Conservation (phyloP, 1,284 basidiomycete genomes). For the Phylloboletellus chloephorus region DNA sequence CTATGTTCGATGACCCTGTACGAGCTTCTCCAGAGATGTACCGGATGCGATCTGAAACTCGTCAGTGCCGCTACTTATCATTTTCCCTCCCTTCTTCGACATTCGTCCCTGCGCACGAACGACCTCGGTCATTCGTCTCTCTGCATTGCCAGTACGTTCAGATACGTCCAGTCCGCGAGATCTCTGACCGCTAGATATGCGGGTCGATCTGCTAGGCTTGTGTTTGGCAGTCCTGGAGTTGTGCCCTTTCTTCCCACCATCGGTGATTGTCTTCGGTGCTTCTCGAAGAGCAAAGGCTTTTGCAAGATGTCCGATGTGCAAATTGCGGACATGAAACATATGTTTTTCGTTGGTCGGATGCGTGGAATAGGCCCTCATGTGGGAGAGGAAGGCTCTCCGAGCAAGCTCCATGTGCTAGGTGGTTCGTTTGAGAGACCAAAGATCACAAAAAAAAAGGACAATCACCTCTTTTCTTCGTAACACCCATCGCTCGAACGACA, state of each 20-base stretch:
- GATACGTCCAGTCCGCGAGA: conserved; percentile 42
- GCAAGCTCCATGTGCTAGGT: conserved; percentile 71
- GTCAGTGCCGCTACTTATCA: conserved; percentile 67
- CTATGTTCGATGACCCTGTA: conserved; percentile 27
- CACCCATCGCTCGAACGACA: conserved; percentile 95
- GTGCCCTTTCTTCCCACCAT: conserved; percentile 25
- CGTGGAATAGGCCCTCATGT: conserved; percentile 95
- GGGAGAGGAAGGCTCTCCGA: conserved; percentile 84
- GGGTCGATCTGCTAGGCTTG: conserved; percentile 26
- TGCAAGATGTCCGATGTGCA: conserved; percentile 95
- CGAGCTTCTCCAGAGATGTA: conserved; percentile 64
- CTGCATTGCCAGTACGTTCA: conserved; percentile 36
- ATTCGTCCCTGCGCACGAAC: conserved; percentile 83
- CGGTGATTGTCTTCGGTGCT: conserved; percentile 70
- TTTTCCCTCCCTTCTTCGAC: conserved; percentile 74
- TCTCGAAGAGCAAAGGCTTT: conserved; percentile 96
- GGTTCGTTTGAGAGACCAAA: not conserved
- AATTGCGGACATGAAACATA: conserved; percentile 89
- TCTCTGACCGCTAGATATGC: conserved; percentile 4
- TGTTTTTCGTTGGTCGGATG: conserved; percentile 94
- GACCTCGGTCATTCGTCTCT: conserved; percentile 82
- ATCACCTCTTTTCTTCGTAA: conserved; percentile 67
- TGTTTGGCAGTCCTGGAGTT: conserved; percentile 29
- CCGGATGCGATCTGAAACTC: conserved; percentile 83
- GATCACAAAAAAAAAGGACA: not conserved